Base-by-base conservation (phyloP, 2,329 filamentous ascomycete species). In the Talaromyces sp. region DNA sequence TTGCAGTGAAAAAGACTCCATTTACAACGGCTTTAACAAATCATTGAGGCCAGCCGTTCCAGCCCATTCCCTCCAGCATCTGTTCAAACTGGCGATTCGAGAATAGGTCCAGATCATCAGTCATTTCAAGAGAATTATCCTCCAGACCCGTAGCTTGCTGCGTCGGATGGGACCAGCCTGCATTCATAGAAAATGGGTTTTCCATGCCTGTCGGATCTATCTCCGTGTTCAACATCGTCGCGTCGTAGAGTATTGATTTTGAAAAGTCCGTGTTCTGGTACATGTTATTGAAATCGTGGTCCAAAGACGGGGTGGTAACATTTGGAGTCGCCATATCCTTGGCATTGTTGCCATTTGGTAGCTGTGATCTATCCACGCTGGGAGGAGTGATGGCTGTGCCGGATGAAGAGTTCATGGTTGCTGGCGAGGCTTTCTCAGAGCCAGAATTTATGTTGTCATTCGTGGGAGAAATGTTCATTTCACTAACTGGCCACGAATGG, bases 71-170 rank as follows among this genome's bases (percentile, higher is more conserved):
- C 53, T 68, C 63, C 58, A 74, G 57, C 1, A 74, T 66, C 27
- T 74, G 68, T 3, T 70, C 69, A 72, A 75, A 77, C 43, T 75
- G 72, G 3, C 68, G 67, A 19, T 74, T 73, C 27, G 62, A 71
- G 8, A 74, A 64, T 14, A 66, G 59, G 31, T 70, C 70, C 54
- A 74, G 61, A 17, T 63, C 61, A 17, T 55, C 55, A 60, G 60
- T 35, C 53, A 62, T 54, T 41, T 50, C 53, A 17, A 55, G 17
- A 6, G 29, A 32, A 51, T 19, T 38, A 26, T 56, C 50, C 29
- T 41, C 43, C 38, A 53, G n/a, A 6, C 46, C 48, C 10, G 51
- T 21, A 10, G 43, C 26, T 50, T 56, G 56, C 29, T 24, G 57
- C 2, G 59, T 41, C 1, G 62, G 46, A 56, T 69, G 62, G n/a